phyloP scores from a whole-genome alignment of 2,329 filamentous ascomycete species.

The Aspergillus flavus region DNA sequence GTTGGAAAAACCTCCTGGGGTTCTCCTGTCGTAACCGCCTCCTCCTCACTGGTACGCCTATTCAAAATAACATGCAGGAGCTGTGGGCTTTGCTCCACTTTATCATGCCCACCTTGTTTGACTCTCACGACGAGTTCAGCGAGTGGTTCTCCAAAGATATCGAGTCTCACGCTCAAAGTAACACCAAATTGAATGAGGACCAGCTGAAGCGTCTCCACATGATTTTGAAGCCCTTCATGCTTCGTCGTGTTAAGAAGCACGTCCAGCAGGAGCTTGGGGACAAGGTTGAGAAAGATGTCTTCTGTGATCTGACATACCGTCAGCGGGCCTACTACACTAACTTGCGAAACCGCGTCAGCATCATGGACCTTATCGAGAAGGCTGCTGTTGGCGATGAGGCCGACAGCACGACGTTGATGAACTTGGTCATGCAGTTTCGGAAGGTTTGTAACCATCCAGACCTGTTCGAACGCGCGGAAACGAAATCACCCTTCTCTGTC shows the following conservation, averaged over 20 bases:
- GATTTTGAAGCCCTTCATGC: conserved; percentile 99
- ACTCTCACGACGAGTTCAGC: conserved; percentile 56
- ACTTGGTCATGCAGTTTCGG: conserved; percentile 98
- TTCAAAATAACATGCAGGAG: conserved; percentile 99
- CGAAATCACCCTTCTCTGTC: conserved; percentile 79
- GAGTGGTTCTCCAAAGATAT: conserved; percentile 66
- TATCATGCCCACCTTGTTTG: conserved; percentile 99
- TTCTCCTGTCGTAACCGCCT: conserved; percentile 96
- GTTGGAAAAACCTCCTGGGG: conserved; percentile 92
- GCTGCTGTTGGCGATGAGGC: conserved; percentile 90
- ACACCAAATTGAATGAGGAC: conserved; percentile 99
- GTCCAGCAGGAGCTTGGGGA: conserved; percentile 98
- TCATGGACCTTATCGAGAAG: conserved; percentile 98
- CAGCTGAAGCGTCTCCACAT: conserved; percentile 96
- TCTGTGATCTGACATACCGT: conserved; percentile 94
- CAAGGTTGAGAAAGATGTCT: conserved; percentile 96
- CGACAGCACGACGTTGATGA: conserved; percentile 96
- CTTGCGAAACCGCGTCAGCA: conserved; percentile 93
- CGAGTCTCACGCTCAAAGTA: conserved; percentile 96
- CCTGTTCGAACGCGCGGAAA: conserved; percentile 92
- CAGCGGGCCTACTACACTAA: conserved; percentile 93
- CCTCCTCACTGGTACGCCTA: conserved; percentile 91
- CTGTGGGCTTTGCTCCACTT: conserved; percentile 97
- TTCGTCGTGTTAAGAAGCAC: conserved; percentile 99
- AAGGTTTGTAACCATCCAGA: conserved; percentile 99